Conservation (phyloP, 306 rosid species). For the Vigna mungo region DNA sequence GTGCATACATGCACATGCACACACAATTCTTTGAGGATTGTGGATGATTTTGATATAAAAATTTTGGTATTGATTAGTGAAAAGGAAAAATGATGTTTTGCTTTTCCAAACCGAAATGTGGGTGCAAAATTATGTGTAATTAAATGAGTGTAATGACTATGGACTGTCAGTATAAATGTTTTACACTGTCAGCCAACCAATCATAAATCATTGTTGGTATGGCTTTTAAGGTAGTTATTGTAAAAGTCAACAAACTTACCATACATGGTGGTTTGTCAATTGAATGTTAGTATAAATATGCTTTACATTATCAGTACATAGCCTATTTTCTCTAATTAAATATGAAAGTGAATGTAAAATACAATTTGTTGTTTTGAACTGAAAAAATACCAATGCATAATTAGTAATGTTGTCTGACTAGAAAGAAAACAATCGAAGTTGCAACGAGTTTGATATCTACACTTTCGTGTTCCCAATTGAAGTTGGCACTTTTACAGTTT, state of each 20-base stretch:
- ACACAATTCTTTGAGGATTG: neutral
- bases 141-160: neutral
- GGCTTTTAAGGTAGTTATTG: neutral
- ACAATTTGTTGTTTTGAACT: constrained; percentile 3
- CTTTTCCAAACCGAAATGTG: neutral
- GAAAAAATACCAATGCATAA: neutral
- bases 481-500: neutral
- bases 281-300: neutral
- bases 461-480: neutral
- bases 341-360: neutral
- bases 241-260: neutral
- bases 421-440: neutral
- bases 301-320: neutral
- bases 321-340: neutral
- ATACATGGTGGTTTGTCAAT: too few species aligned
- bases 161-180: neutral
- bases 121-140: neutral
- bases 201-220: neutral
- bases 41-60: constrained; percentile 15
- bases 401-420: neutral
- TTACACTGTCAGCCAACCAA: neutral
- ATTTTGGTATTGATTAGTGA: neutral
- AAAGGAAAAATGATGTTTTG: neutral
- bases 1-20: neutral
- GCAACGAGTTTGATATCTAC: constrained; percentile 6